Base-by-base conservation (phyloP, 148 eudicot genomes). In the Silene latifolia region DNA sequence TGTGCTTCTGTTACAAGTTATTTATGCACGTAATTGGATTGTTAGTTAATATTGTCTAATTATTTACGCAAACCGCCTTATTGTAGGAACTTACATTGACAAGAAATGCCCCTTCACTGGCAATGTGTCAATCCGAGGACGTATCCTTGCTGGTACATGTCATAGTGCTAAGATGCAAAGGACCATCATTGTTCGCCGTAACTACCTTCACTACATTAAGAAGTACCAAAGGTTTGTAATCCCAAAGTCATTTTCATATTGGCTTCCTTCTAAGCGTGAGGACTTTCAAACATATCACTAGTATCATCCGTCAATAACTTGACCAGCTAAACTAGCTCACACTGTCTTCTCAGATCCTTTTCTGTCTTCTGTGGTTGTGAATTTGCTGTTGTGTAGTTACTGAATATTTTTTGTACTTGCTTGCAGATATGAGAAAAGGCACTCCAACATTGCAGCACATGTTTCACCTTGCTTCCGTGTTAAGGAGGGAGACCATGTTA, bases 101-200 rank as follows among this genome's bases (percentile, higher is more conserved):
- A 91, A 89, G 89, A 91, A 89, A 80, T 91, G 96, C 70, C 96
- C 96, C 1, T 91, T 91, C 85, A 89, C 93, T 32, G 93, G 96
- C 27, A 72, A 65, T 63, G 89, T 89, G 8, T 91, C 93, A 1
- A 87, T 91, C 81, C 83, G 96, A 76, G 96, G 96, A 6, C 91
- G 96, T 63, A 91, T 91, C 35, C 72, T 91, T 44, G 85, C 93
- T 61, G 96, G 96, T 54, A 91, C 91, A 3, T 91, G 96, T 83
- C 96, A 91, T 83, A 89, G 93, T 79, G 93, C 96, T n/a, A 91
- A 91, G 88, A 91, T 91, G 93, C 76, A 83, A 58, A 81, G 96
- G 73, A 91, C 92, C 12, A 91, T 89, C 63, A 84, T 89, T 83
- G 91, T 91, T 68, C 87, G 93, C 10, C 84, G 93, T 7, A 88